Base-by-base conservation (phyloP, 352 stramenopile species). In the Labyrinthula sp. region DNA sequence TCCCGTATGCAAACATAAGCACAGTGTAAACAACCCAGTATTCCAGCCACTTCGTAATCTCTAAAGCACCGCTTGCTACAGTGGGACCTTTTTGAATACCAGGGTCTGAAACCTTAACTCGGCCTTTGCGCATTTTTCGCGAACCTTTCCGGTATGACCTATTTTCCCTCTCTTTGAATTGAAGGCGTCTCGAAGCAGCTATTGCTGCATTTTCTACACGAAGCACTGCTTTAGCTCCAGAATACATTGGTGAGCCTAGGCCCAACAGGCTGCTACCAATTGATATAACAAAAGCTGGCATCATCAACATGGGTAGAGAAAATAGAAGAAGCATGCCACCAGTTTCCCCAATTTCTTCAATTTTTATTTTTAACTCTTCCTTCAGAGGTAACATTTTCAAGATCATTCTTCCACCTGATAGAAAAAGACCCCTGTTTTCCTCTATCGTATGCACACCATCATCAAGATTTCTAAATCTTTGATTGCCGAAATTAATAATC, bases 1-100 rank as follows among this genome's bases (percentile, higher is more conserved):
- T 57, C 1, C 58, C 70, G 40, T 79, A 57, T 14, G 77, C 39
- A 43, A 78, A 76, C 54, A 72, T 69, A 12, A 78, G 68, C 5
- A 61, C 65, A 45, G 75, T 82, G 58, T 83, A 85, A 17, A 62
- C 60, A 14, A 85, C 65, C 73, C 73, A 83, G 68, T 72, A 82
- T 55, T 85, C 73, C 56, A 82, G 80, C 30, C 66, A 67, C 3
- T 72, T 68, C 21, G 68, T 71, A 3, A 60, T 60, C 52, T 52
- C 31, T 24, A 52, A 31, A 7, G 43, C 43, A 25, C 43, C 43
- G n/a, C n/a, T n/a, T n/a, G n/a, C n/a, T n/a, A n/a, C n/a, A n/a
- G n/a, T n/a, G n/a, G n/a, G n/a, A n/a, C n/a, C n/a, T n/a, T n/a
- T n/a, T n/a, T n/a, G n/a, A n/a, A n/a, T n/a, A n/a, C n/a, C n/a